These are phyloP conservation scores for Heliamphora pulchella DNA, from an alignment of 179 eudicot genomes.

Conservation along the genomic window DNA sequence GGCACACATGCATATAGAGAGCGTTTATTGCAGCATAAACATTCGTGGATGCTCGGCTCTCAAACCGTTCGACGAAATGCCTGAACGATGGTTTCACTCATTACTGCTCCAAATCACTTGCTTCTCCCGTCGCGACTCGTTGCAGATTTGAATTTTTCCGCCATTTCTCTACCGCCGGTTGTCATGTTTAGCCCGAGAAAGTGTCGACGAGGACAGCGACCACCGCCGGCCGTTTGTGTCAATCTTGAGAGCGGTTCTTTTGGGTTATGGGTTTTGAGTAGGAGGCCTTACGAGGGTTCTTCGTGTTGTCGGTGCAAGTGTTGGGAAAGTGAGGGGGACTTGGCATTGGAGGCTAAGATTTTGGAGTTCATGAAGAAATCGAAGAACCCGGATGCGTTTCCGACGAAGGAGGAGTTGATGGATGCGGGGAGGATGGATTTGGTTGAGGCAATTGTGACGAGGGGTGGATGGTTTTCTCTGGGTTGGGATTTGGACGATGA, in stretches of 20 bases:
- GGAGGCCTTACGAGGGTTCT: conserved; percentile 8
- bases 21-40: not conserved
- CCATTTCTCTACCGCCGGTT: conserved; percentile 6
- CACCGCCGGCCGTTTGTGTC: not conserved
- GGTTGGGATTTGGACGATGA: conserved; percentile 21
- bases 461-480: conserved; percentile 72
- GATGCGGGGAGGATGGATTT: conserved; percentile 73
- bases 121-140: conserved; percentile 11
- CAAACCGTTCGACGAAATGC: conserved; percentile 91
- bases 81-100: conserved; percentile 67
- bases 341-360: conserved; percentile 55
- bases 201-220: not conserved
- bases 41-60: not conserved
- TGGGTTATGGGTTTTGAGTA: conserved; percentile 14
- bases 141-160: conserved; percentile 14
- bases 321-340: conserved; percentile 34
- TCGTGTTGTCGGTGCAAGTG: conserved; percentile 23
- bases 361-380: conserved; percentile 73
- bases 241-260: not conserved
- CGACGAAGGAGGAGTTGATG: conserved; percentile 50
- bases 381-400: conserved; percentile 59
- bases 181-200: not conserved
- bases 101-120: conserved; percentile 4
- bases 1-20: not conserved
- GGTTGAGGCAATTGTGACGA: conserved; percentile 52